A percentile compares a stretch with the other conserved stretches of the same genome.
Conservation (phyloP, 495 filamentous ascomycete genomes). For the Lepidopterella palustris region DNA sequence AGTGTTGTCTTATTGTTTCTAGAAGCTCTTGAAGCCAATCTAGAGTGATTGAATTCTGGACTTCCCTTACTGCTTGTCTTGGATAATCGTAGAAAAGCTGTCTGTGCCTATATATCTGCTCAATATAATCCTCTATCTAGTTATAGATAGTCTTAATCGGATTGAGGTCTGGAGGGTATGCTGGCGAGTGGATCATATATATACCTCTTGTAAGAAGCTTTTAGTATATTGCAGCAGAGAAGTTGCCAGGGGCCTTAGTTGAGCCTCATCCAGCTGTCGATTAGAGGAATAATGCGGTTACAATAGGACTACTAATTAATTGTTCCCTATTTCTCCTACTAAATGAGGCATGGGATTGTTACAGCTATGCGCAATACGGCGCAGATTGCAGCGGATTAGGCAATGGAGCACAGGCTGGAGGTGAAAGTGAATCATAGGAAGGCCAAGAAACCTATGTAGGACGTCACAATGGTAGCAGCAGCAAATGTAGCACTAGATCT, state of each 20-base stretch:
- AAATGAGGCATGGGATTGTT: slow-evolving; percentile 24
- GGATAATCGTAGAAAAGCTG: not conserved
- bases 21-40: slow-evolving; percentile 3
- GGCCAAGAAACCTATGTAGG: too few relatives aligned
- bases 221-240: slow-evolving; percentile 4
- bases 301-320: slow-evolving; percentile 11
- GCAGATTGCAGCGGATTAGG: too few relatives aligned
- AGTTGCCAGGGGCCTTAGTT: slow-evolving; percentile 15
- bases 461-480: too few relatives aligned
- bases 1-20: slow-evolving; percentile 3
- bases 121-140: not conserved
- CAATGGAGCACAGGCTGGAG: too few relatives aligned
- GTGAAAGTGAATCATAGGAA: too few relatives aligned
- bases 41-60: slow-evolving; percentile 9
- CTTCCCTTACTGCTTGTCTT: slow-evolving; percentile 1
- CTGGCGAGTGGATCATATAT: slow-evolving; percentile 20
- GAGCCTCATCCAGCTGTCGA: slow-evolving; percentile 12
- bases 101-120: not conserved
- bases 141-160: not conserved
- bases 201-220: not conserved
- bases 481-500: too few relatives aligned
- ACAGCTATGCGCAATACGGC: too few relatives aligned
- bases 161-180: slow-evolving; percentile 27
- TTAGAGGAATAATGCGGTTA: slow-evolving; percentile 11
- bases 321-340: slow-evolving; percentile 25